Conservation (phyloP, 768 basidiomycete genomes). For the Boletus subcaerulescens region DNA sequence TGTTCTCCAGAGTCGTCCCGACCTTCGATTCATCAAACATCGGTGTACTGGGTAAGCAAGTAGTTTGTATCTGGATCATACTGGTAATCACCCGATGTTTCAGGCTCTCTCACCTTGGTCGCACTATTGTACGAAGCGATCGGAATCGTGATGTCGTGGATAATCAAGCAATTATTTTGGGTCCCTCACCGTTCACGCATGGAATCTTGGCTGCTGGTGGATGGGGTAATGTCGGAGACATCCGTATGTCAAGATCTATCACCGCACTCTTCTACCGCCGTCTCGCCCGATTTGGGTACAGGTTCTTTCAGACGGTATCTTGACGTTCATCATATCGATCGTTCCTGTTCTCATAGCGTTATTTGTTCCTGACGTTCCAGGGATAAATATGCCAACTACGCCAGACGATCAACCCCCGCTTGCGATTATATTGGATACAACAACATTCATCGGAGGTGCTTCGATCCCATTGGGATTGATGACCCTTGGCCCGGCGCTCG, state of each 20-base stretch:
- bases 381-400: constrained; percentile 43
- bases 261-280: neutral
- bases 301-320: constrained; percentile 43
- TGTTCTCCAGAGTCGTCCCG: constrained; percentile 73
- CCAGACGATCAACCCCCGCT: constrained; percentile 71
- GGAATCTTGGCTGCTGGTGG: constrained; percentile 68
- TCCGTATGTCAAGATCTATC: constrained; percentile 45
- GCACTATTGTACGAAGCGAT: constrained; percentile 56
- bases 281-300: constrained; percentile 5
- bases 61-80: neutral
- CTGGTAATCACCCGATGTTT: neutral
- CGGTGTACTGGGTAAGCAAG: constrained; percentile 46
- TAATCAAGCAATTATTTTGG: constrained; percentile 63
- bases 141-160: constrained; percentile 51
- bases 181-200: constrained; percentile 75
- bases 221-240: constrained; percentile 68
- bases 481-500: constrained; percentile 61
- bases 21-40: constrained; percentile 60
- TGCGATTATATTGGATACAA: constrained; percentile 55
- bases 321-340: constrained; percentile 54
- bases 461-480: constrained; percentile 63
- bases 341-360: constrained; percentile 57
- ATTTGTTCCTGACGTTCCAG: constrained; percentile 46
- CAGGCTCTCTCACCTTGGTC: constrained; percentile 62
- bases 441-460: constrained; percentile 58